Evolutionary conservation across 345 rosid genomes (phyloP), one percentile per base, ranked within the genome.

Genomic region (Melaleuca quinquenervia): DNA sequence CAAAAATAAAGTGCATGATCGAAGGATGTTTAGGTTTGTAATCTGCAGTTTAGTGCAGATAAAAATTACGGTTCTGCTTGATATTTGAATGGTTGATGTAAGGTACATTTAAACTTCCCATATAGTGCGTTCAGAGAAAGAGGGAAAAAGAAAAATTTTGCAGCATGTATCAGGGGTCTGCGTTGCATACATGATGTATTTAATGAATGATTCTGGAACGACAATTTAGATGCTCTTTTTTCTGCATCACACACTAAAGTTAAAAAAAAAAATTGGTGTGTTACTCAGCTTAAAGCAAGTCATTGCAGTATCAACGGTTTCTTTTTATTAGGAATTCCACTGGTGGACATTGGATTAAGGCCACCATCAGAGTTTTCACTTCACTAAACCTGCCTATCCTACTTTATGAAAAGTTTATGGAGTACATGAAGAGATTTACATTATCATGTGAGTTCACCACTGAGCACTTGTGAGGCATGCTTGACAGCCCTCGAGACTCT

Each of bases 401-500:
- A 26, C 50, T 60, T 53, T 54, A 10, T 11, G 22, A 82, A 64
- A 32, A 70, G 76, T 32, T 29, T 32, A 64, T 64, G 76, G 78
- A 18, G 78, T 18, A 70, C 78, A 32, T 32, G 24, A 70, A 32
- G 11, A 27, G 50, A 52, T 78, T 7, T 32, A 45, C 78, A 16
- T 70, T 16, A 89, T 94, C 92, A 96, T 82, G 92, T 95, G 80
- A 96, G 87, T 76, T 91, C 89, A 60, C 98, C 96, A 85, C 85
- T 86, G 74, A 95, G 94, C 86, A 95, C 96, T 76, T 89, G 87
- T 44, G 97, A 92, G 62, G 91, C 96, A 45, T 94, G 96, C 87
- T 87, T 88, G 83, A 95, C 74, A 83, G 92, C 97, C 91, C 99
- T 92, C 29, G 96, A 88, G 85, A 94, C 94, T 90, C 97, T 92